A percentile compares a stretch with the other conserved stretches of the same genome.
Evolutionary conservation across 2,329 filamentous ascomycete species (phyloP).

Genomic region (Apiospora sp.): DNA sequence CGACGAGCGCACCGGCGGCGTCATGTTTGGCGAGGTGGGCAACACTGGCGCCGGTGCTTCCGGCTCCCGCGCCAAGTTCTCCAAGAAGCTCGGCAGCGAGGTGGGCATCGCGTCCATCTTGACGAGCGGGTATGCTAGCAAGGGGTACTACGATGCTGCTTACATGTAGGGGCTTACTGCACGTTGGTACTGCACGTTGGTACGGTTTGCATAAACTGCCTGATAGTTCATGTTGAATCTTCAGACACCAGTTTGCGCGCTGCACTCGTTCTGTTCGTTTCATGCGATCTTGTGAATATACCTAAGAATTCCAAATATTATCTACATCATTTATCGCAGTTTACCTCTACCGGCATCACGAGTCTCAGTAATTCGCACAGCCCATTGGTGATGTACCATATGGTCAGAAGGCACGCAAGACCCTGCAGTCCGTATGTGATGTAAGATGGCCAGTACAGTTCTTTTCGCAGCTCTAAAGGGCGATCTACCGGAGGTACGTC

Average conservation of each 20-base stretch:
- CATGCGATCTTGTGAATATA: too few relatives aligned
- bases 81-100: constrained; percentile 44
- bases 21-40: constrained; percentile 65
- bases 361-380: background rate
- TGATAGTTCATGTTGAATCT: background rate
- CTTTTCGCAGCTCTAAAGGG: background rate
- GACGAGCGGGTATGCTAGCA: constrained; percentile 29
- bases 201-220: background rate
- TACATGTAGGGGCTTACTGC: constrained; percentile 24
- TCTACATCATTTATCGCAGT: background rate
- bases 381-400: background rate
- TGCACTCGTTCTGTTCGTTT: too few relatives aligned
- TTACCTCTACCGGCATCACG: background rate
- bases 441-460: background rate
- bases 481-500: background rate
- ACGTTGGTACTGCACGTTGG: background rate
- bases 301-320: background rate
- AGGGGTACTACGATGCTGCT: constrained; percentile 33
- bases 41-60: constrained; percentile 65
- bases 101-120: constrained; percentile 44
- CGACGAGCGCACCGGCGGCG: constrained; percentile 56
- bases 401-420: background rate
- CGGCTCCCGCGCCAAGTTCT: constrained; percentile 58
- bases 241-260: background rate
- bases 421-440: background rate